phyloP scores from a whole-genome alignment of 2,329 filamentous ascomycete species.

The Hymenotorrendiella dingleyae region DNA sequence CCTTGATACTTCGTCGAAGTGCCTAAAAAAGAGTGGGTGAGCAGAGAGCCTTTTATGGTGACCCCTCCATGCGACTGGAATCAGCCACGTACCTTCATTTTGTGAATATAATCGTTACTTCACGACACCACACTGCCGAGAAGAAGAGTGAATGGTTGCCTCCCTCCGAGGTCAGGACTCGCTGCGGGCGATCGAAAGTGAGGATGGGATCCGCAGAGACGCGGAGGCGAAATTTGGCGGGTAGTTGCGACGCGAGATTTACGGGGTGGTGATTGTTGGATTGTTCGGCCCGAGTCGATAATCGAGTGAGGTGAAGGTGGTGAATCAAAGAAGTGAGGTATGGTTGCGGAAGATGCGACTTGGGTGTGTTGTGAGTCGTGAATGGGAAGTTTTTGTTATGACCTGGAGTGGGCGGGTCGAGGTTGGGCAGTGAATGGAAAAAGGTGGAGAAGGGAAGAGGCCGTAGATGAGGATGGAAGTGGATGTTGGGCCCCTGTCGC shows the following conservation, averaged over 20 bases:
- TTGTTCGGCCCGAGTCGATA: neutral
- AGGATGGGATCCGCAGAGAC: neutral
- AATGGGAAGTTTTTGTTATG: too few species aligned
- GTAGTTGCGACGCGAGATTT: neutral
- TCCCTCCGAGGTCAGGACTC: slow-evolving; percentile 5
- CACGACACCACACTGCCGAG: slow-evolving; percentile 12
- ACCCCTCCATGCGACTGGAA: slow-evolving; percentile 4
- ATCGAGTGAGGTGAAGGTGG: slow-evolving; percentile 2
- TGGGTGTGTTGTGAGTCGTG: too few species aligned
- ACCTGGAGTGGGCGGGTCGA: too few species aligned
- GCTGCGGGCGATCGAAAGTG: neutral
- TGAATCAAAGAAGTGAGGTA: too few species aligned
- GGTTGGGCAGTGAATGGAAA: too few species aligned
- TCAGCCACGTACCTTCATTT: slow-evolving; percentile 24
- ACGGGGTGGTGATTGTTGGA: neutral
- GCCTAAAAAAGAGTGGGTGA: slow-evolving; percentile 37
- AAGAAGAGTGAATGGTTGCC: neutral
- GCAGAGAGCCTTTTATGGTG: slow-evolving; percentile 7
- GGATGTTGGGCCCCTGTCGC: too few species aligned
- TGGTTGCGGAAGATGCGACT: too few species aligned
- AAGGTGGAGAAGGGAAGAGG: too few species aligned
- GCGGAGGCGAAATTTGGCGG: neutral
- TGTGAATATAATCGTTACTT: slow-evolving; percentile 19
- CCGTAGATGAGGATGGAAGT: too few species aligned
- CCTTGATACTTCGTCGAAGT: slow-evolving; percentile 64